Base-by-base conservation (phyloP, 768 basidiomycete genomes). In the Amanita subjunquillea region DNA sequence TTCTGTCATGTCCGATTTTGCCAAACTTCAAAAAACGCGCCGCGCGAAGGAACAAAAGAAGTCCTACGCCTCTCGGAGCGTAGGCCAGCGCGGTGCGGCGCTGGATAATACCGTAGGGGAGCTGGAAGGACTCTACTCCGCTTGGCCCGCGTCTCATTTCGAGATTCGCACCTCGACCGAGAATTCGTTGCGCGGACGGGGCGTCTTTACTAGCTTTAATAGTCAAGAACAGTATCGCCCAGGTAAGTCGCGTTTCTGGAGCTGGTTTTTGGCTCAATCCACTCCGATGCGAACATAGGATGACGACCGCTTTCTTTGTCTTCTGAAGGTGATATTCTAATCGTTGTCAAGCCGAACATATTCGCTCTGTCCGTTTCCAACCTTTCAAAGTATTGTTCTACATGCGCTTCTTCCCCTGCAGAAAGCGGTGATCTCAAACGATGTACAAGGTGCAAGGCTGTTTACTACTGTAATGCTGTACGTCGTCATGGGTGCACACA, bases 381-480 rank as follows among this genome's bases (percentile, higher is more conserved):
- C 57, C 69, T 96, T 8, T 67, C 74, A 10, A 67, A 68, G 1
- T 72, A 83, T 62, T 96, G 92, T 59, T 86, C 88, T 1, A 72
- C 72, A 5, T 96, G 92, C 59, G 72, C 75, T 39, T 69, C 67
- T 0, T 60, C 71, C 1, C 64, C 66, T 1, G 27, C 65, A 0
- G 53, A 62, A 17, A 64, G 69, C 0, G 30, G 17, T 20, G 23
- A 17, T 32, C 62, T 92, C 53, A 83, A 79, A 61, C 72, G 87
- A 46, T 97, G 95, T 64, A 79, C 84, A 0, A 73, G 70, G 4
- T 98, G 95, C 63, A 77, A 76, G 46, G 67, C 69, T 0, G 62
- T 89, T 1, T 74, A 78, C 60, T 98, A 97, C 60, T 97, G 95
- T 62, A 76, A 83, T 50, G 56, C 70, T 13, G 89, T 91, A 61